Conservation (phyloP, 345 rosid genomes). For the Draba incana region DNA sequence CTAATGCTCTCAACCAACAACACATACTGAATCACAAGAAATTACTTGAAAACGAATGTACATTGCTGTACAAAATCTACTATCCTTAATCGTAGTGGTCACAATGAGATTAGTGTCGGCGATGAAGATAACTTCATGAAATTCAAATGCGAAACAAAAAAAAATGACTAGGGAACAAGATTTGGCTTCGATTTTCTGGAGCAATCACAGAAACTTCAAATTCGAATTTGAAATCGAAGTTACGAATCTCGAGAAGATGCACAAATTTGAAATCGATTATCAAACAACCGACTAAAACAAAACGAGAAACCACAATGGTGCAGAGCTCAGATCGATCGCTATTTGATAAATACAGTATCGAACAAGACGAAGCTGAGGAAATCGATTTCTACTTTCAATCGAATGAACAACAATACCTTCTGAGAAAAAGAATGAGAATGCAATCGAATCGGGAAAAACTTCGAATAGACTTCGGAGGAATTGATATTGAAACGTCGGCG, state of each 20-base stretch:
- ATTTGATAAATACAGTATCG: conserved; percentile 10
- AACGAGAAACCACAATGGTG: background rate
- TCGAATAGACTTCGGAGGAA: background rate
- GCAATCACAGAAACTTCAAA: background rate
- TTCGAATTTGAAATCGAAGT: conserved; percentile 8
- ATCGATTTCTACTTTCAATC: conserved; percentile 22
- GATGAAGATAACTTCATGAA: conserved; percentile 5
- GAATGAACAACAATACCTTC: conserved; percentile 30
- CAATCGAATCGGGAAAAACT: conserved; percentile 31
- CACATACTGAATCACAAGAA: conserved; percentile 5
- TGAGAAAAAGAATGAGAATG: conserved; percentile 21
- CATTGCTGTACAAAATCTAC: background rate
- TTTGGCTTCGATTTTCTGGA: background rate
- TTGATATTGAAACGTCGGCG: conserved; percentile 18
- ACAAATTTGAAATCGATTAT: conserved; percentile 24
- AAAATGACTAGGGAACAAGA: background rate
- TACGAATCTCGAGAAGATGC: conserved; percentile 28
- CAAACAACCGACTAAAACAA: conserved; percentile 11
- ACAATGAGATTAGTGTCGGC: conserved; percentile 28
- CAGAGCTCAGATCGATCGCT: conserved; percentile 26
- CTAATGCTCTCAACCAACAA: conserved; percentile 13
- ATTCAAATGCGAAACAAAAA: background rate
- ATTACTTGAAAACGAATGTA: background rate
- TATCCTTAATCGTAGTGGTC: background rate
- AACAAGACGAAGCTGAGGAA: conserved; percentile 13